These are phyloP conservation scores for Zea luxurians DNA, from an alignment of 176 grass and related monocot genomes.

Conservation along the genomic window DNA sequence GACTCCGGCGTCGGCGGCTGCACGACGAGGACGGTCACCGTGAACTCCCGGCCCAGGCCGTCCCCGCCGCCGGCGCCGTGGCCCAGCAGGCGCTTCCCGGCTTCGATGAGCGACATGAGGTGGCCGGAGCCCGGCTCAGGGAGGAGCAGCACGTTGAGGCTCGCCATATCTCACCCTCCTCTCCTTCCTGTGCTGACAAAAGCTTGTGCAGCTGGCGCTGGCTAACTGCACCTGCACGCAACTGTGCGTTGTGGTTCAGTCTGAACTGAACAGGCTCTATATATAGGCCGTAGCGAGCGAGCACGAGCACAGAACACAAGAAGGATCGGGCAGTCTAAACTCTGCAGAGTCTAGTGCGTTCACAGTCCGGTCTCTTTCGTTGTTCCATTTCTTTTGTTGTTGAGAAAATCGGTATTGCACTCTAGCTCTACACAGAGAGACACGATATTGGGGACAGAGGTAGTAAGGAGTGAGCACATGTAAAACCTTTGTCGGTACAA, in stretches of 20 bases:
- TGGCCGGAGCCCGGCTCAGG: constrained; percentile 48
- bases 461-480: no score
- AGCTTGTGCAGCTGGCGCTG: not conserved
- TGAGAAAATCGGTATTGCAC: no score
- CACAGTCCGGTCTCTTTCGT: not conserved
- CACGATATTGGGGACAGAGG: no score
- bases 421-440: no score
- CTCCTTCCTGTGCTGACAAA: not conserved
- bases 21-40: constrained; percentile 42
- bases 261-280: not conserved
- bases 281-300: not conserved
- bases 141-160: constrained; percentile 43
- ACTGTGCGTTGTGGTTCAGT: not conserved
- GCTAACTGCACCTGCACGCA: not conserved
- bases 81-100: constrained; percentile 44
- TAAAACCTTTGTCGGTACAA: no score
- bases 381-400: not conserved
- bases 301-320: not conserved
- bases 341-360: not conserved
- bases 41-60: not conserved
- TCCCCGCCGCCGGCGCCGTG: not conserved
- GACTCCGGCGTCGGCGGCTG: constrained; percentile 43
- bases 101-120: constrained; percentile 47
- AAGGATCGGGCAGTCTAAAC: not conserved
- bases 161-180: constrained; percentile 17